These are phyloP conservation scores for Dissoconium aciculare DNA, from an alignment of 2,329 filamentous ascomycete species.

Conservation along the genomic window DNA sequence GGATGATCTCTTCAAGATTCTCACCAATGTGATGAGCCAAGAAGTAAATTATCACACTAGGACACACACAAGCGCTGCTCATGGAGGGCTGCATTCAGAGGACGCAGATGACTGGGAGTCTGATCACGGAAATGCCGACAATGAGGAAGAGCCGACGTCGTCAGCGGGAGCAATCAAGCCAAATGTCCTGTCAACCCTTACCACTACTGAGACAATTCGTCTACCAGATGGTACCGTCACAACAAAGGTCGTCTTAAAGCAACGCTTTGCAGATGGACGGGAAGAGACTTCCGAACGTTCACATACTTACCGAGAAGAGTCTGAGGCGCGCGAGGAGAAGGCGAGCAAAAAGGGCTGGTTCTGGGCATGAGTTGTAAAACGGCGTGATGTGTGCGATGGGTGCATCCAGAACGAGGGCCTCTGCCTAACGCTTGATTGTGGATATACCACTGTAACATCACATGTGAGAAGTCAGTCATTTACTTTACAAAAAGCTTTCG, in stretches of 20 bases:
- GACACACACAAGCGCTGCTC: too few relatives aligned
- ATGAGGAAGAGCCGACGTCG: slow-evolving; percentile 6
- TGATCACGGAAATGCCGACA: slow-evolving; percentile 8
- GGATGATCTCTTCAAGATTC: too few relatives aligned
- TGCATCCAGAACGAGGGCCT: too few relatives aligned
- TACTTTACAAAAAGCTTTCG: too few relatives aligned
- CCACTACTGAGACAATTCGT: slow-evolving; percentile 40
- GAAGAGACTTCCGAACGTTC: slow-evolving; percentile 44
- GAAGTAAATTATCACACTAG: too few relatives aligned
- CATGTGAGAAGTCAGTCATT: too few relatives aligned
- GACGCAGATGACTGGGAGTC: too few relatives aligned
- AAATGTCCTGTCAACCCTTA: slow-evolving; percentile 44
- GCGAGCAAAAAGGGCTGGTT: slow-evolving; percentile 19
- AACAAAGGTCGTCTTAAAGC: slow-evolving; percentile 43
- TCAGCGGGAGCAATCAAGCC: not conserved
- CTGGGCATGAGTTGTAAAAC: slow-evolving; percentile 24
- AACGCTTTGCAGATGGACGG: slow-evolving; percentile 44
- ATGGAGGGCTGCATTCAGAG: too few relatives aligned
- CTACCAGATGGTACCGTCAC: slow-evolving; percentile 43
- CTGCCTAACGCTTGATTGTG: too few relatives aligned
- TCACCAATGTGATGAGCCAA: too few relatives aligned
- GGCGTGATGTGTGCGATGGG: too few relatives aligned
- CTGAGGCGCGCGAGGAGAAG: slow-evolving; percentile 3
- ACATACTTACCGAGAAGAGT: slow-evolving; percentile 24
- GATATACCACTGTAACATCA: too few relatives aligned